Conservation (phyloP, 257 asterid species). For the Plantago elongata region DNA sequence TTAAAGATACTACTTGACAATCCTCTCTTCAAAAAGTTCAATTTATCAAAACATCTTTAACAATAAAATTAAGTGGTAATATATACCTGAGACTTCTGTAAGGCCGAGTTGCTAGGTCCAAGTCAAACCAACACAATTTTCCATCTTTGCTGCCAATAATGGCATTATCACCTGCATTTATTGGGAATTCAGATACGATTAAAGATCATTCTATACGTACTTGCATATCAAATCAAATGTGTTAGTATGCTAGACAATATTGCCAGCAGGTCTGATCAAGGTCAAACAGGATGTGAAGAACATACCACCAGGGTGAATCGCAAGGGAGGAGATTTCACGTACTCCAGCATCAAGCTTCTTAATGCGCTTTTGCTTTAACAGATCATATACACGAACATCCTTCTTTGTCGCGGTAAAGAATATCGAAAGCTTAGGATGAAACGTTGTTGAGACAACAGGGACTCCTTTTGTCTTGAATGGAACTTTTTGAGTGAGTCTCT, state of each 20-base stretch:
- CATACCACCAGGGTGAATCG: conserved; percentile 91
- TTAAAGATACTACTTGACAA: neutral
- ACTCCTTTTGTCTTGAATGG: conserved; percentile 90
- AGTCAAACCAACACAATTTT: conserved; percentile 96
- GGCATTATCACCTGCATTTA: conserved; percentile 75
- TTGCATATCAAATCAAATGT: neutral
- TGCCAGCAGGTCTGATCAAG: neutral
- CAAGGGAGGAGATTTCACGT: conserved; percentile 80
- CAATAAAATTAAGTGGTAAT: neutral
- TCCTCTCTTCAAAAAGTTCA: neutral
- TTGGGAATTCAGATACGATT: conserved; percentile 13
- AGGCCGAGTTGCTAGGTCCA: conserved; percentile 96
- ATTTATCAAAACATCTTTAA: neutral
- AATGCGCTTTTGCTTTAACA: conserved; percentile 62
- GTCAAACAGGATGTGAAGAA: neutral
- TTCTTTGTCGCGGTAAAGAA: conserved; percentile 84
- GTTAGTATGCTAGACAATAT: conserved; percentile 5
- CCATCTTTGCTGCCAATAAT: conserved; percentile 96
- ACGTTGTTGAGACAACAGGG: conserved; percentile 68
- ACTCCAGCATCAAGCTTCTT: conserved; percentile 92
- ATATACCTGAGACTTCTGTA: conserved; percentile 79
- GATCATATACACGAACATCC: conserved; percentile 74
- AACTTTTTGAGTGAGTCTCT: conserved; percentile 57
- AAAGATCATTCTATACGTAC: neutral
- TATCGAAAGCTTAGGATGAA: conserved; percentile 84